Evolutionary conservation across 768 basidiomycete genomes (phyloP).

Genomic region (Collybia mongolica): DNA sequence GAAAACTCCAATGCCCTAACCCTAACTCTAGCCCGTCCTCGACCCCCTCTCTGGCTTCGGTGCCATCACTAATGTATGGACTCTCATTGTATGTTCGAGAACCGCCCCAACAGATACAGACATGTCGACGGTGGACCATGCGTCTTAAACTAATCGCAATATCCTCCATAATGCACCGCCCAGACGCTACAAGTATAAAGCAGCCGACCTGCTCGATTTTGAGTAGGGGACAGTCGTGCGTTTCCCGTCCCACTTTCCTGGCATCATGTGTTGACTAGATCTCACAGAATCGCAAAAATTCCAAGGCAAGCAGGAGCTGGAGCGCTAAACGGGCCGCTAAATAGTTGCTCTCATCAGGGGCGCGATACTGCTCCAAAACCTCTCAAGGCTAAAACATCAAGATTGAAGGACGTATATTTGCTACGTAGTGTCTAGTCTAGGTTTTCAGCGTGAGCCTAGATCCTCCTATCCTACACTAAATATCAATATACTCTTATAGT

Average conservation of each 20-base stretch:
- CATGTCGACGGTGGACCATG: conserved; percentile 53
- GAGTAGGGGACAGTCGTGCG: conserved; percentile 41
- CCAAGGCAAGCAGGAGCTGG: conserved; percentile 63
- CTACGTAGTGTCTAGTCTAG: conserved; percentile 64
- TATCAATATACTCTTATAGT: conserved; percentile 28
- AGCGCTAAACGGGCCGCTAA: conserved; percentile 64
- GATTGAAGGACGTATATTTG: conserved; percentile 54
- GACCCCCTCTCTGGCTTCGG: conserved; percentile 81
- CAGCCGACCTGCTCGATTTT: conserved; percentile 53
- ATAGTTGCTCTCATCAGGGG: conserved; percentile 48
- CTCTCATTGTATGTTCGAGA: conserved; percentile 49
- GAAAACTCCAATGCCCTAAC: too few relatives aligned
- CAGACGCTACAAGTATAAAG: conserved; percentile 22
- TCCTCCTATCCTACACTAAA: conserved; percentile 4
- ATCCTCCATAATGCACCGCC: conserved; percentile 45
- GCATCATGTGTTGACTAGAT: neutral
- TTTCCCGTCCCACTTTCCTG: conserved; percentile 3
- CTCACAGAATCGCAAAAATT: conserved; percentile 58
- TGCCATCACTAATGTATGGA: conserved; percentile 68
- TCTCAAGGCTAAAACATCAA: conserved; percentile 51
- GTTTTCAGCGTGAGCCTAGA: conserved; percentile 45
- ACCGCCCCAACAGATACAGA: conserved; percentile 47
- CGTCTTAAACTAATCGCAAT: conserved; percentile 55
- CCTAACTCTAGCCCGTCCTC: too few relatives aligned
- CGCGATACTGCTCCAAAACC: conserved; percentile 49